Base-by-base conservation (phyloP, 148 eudicot genomes). In the Rhododendron ovatum region DNA sequence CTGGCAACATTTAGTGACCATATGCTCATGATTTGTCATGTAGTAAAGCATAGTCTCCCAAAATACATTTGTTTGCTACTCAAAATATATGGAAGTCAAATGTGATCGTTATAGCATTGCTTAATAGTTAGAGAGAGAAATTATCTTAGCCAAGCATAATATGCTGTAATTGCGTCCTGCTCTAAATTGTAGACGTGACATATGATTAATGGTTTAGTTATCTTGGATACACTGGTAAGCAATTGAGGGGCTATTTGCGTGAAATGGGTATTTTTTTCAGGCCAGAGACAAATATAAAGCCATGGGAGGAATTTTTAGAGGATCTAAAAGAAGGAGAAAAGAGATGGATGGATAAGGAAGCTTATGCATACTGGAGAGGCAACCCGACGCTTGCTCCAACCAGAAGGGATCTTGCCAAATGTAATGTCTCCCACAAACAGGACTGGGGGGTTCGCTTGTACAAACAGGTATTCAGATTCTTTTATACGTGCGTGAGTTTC, bases 311-410 rank as follows among this genome's bases (percentile, higher is more conserved):
- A 50, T 86, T 93, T 82, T 85, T 86, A 4, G 84, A 89, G 88
- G 97, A 95, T 6, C 82, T 95, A 59, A 90, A 88, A 85, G 93
- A 92, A 91, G 96, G 98, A 43, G 92, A 92, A 82, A 82, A 57
- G 85, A 86, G 48, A 65, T 95, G 95, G 96, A 80, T 26, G 61
- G 90, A 92, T 30, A 92, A 97, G 85, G 95, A 92, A 37, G 95
- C 98, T 33, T 87, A 92, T 80, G 98, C 97, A 48, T 95, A 91
- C 87, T 95, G 98, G 98, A 94, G 89, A 81, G 98, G 98, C 39
- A 95, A 95, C 85, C 95, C 98, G 3, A 35, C 43, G 3, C 94
- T 94, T 57, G 93, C 95, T 30, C 85, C 87, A 45, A 86, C 87
- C 45, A 90, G 98, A 84, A 91, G 88, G 94, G 98, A 94, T 84